Evolutionary conservation across 805 yeast genomes (phyloP).

Genomic region (Zygotorulaspora danielsina): DNA sequence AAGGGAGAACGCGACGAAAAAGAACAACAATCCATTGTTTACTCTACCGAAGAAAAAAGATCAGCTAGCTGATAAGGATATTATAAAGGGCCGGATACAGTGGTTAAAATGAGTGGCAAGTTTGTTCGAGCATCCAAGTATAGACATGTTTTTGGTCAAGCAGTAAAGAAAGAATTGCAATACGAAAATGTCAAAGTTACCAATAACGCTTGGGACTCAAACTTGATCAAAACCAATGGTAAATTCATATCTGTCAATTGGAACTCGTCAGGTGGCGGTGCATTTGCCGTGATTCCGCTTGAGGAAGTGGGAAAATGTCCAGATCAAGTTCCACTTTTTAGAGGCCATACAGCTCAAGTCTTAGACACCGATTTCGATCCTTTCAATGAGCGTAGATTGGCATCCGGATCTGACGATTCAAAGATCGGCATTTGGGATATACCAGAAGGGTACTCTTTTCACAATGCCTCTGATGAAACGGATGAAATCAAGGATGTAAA

Average conservation of each 20-base stretch:
- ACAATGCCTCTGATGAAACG: constrained; percentile 48
- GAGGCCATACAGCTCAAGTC: constrained; percentile 95
- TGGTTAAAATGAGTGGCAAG: constrained; percentile 72
- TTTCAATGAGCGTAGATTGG: constrained; percentile 68
- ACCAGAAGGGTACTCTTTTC: constrained; percentile 76
- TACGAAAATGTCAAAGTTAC: constrained; percentile 59
- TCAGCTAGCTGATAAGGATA: too few relatives aligned
- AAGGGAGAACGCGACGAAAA: too few relatives aligned
- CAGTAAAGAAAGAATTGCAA: constrained; percentile 49
- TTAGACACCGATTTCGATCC: constrained; percentile 96
- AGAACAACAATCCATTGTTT: too few relatives aligned
- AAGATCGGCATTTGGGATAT: constrained; percentile 82
- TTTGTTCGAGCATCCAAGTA: constrained; percentile 96
- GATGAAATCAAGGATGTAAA: constrained; percentile 62
- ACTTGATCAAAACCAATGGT: constrained; percentile 81
- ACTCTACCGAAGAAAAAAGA: too few relatives aligned
- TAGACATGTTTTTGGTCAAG: constrained; percentile 94
- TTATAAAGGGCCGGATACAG: too few relatives aligned
- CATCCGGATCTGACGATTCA: constrained; percentile 78
- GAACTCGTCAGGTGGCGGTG: constrained; percentile 97
- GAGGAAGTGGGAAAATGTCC: constrained; percentile 87
- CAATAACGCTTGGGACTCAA: constrained; percentile 95
- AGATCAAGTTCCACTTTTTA: constrained; percentile 85
- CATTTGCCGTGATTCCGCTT: constrained; percentile 89
- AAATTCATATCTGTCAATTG: constrained; percentile 82